Conservation (phyloP, 2,329 filamentous ascomycete species). For the Achaetomium macrosporum region DNA sequence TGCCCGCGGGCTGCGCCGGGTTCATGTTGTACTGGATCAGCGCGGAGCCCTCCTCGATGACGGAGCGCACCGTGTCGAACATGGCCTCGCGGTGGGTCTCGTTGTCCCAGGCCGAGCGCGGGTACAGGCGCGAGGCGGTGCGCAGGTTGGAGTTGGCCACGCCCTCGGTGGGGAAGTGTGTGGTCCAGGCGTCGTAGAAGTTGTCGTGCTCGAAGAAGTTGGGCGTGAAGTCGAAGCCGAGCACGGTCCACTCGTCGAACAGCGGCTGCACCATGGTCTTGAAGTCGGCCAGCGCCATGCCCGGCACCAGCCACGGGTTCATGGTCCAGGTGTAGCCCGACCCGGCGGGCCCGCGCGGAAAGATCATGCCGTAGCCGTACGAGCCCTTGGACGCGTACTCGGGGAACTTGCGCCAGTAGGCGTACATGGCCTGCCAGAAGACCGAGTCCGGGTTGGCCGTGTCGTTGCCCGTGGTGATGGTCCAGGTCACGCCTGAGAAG, state of each 20-base stretch:
- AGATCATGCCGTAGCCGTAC: conserved; percentile 30
- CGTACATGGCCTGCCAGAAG: conserved; percentile 30
- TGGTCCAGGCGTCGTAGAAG: conserved; percentile 21
- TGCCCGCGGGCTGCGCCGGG: conserved; percentile 22
- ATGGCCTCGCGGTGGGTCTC: conserved; percentile 25
- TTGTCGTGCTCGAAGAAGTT: conserved; percentile 20
- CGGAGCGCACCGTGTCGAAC: conserved; percentile 30
- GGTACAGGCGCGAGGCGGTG: conserved; percentile 22
- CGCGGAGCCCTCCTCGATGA: conserved; percentile 36
- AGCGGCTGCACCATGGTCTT: conserved; percentile 23
- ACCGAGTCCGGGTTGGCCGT: conserved; percentile 41
- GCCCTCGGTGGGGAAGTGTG: conserved; percentile 36
- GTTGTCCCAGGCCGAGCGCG: conserved; percentile 15
- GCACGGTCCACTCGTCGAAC: conserved; percentile 21
- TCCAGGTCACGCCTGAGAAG: conserved; percentile 16
- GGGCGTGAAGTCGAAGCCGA: conserved; percentile 23
- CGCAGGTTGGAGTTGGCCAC: conserved; percentile 30
- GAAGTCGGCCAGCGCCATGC: conserved; percentile 19
- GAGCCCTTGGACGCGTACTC: conserved; percentile 26
- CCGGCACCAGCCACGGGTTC: conserved; percentile 26
- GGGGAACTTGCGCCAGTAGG: conserved; percentile 28
- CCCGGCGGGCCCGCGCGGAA: conserved; percentile 14
- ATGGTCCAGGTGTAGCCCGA: conserved; percentile 25
- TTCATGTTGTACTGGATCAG: conserved; percentile 38
- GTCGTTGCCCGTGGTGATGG: conserved; percentile 23